Base-by-base conservation (phyloP, 2,329 filamentous ascomycete genomes). In the Clonostachys solani region DNA sequence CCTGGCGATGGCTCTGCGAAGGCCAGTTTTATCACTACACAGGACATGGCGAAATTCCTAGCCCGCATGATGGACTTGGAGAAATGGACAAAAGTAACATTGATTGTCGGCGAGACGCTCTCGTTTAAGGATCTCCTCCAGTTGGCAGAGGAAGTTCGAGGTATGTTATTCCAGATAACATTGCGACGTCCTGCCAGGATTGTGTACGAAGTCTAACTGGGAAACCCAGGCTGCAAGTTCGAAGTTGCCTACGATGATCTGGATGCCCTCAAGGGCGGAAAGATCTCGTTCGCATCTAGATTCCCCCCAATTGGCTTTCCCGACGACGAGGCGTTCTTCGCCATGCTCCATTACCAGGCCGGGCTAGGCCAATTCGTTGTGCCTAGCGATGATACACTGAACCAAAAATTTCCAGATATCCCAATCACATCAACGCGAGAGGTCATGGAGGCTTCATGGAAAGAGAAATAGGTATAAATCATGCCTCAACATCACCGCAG, bases 11-110 rank as follows among this genome's bases (percentile, higher is more conserved):
- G 54, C 13, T 36, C 15, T 7, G 37, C 42, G 1, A 41, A 49
- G 5, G 56, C 56, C 0, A 53, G 44, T 7, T 58, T 58, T 5
- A 47, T 58, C 18, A 58, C 52, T 0, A 54, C 56, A 3, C 56
- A 56, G 33, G 56, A 58, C 13, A 52, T 58, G 50, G 42, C 47
- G 0, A 34, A 40, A 8, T 53, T 54, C 5, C 42, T 54, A 3
- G 56, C 55, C 2, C 48, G 47, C 3, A 6, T 58, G 9, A 55
- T 58, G 52, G 52, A 54, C 10, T 13, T 47, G 4, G 45, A 48
- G 0, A 36, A 43, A 9, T 58, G 56, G 56, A n/a, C 38, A 1
- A 45, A 34, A 0, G 33, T 55, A 1, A 56, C 45, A 16, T 44
- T 43, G 0, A 56, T 58, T 36, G n/a, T 17, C 2, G 52, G 45